Conservation (phyloP, 1,284 basidiomycete species). For the Pholiota adiposa region DNA sequence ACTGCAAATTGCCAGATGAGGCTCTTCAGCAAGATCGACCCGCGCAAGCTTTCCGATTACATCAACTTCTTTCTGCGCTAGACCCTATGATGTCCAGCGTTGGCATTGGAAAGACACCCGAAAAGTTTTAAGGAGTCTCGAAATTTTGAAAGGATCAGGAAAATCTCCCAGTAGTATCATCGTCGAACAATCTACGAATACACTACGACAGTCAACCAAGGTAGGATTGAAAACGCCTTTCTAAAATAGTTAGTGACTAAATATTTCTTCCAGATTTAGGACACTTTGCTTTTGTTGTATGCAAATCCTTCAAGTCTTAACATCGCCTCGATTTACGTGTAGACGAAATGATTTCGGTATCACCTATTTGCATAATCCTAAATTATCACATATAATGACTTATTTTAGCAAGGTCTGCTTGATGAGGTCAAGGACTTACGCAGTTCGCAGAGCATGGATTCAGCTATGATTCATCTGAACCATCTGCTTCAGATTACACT, state of each 20-base stretch:
- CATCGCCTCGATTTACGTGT: conserved; percentile 82
- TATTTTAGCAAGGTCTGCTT: conserved; percentile 64
- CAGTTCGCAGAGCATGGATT: conserved; percentile 32
- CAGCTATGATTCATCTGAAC: not conserved
- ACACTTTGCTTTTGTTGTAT: conserved; percentile 92
- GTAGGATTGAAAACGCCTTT: conserved; percentile 35
- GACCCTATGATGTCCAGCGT: conserved; percentile 80
- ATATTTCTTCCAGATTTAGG: conserved; percentile 59
- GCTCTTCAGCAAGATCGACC: conserved; percentile 60
- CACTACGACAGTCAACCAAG: conserved; percentile 45
- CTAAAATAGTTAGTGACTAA: not conserved
- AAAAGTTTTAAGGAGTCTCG: conserved; percentile 84
- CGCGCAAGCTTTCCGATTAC: conserved; percentile 60
- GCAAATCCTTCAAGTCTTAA: conserved; percentile 70
- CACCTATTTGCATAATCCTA: not conserved
- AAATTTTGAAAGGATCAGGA: conserved; percentile 79
- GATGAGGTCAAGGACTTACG: conserved; percentile 75
- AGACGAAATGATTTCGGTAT: conserved; percentile 88
- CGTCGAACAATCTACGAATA: conserved; percentile 58
- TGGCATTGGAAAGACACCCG: conserved; percentile 98
- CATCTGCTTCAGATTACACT: conserved; percentile 58
- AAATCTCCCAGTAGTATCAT: conserved; percentile 73
- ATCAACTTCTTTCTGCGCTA: conserved; percentile 70
- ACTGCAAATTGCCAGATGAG: conserved; percentile 57
- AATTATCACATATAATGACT: not conserved